A percentile compares a stretch with the other conserved stretches of the same genome.
Conservation (phyloP, 78 protist species). For the Protostelium mycophagum region DNA sequence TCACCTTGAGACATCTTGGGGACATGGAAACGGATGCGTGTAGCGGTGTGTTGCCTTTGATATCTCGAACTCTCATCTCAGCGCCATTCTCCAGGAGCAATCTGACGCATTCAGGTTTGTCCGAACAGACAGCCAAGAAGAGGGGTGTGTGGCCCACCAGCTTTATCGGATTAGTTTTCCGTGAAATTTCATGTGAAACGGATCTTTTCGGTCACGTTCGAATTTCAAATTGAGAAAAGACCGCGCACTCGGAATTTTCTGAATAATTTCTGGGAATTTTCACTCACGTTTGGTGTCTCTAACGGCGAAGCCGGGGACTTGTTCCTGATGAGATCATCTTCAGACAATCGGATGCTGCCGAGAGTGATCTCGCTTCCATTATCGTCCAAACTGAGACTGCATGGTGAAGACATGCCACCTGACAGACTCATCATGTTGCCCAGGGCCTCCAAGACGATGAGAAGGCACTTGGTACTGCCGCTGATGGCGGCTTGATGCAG, state of each 20-base stretch:
- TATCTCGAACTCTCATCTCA: constrained; percentile 17
- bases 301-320: neutral
- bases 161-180: neutral
- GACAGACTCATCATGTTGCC: neutral
- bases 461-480: neutral
- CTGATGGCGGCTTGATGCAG: neutral
- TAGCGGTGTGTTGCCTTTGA: constrained; percentile 63
- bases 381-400: neutral
- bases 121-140: neutral
- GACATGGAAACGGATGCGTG: constrained; percentile 48
- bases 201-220: no score
- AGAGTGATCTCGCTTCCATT: neutral
- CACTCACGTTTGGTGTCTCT: neutral
- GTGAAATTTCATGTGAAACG: neutral
- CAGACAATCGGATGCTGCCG: no score
- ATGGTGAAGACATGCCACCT: neutral
- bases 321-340: no score
- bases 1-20: neutral
- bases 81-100: constrained; percentile 52
- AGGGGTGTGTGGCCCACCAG: neutral
- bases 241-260: no score
- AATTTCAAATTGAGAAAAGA: no score
- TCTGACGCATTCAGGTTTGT: constrained; percentile 3
- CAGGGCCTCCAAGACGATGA: neutral
- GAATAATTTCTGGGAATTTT: neutral